Base-by-base conservation (phyloP, 345 rosid species). In the Hypericum androsaemum region DNA sequence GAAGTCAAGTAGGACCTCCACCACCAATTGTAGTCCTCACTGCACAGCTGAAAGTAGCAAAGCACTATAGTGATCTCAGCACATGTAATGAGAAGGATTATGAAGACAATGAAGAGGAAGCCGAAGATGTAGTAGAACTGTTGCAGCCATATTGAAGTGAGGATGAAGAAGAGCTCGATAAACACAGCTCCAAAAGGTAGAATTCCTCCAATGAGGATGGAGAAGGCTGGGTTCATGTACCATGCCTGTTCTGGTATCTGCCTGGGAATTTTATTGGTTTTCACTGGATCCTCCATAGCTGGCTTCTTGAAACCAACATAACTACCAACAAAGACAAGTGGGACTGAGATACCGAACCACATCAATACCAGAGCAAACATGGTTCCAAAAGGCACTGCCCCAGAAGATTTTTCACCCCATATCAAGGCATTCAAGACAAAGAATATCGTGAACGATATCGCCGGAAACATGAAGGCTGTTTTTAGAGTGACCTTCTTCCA, bases 21-120 rank as follows among this genome's bases (percentile, higher is more conserved):
- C 97, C 97, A 89, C 97, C 95, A 86, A 1, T 67, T 73, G 59
- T 89, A 89, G 66, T 89, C 95, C 78, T 89, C 97, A 39, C 95
- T 79, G 61, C 97, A 89, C 7, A 86, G 80, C 52, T 89, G 97
- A 76, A 89, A 89, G 71, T 89, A 89, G 79, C 94, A 89, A 37
- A 86, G 94, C 40, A 89, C 96, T 3, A 89, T 47, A 0, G 90
- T 82, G 80, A 84, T 89, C 77, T 86, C 97, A 0, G 95, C 95
- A 38, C 97, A 89, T 0, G 94, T 89, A 56, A 89, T 56, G 12
- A 89, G 53, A 47, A 89, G 79, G 44, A 89, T 89, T 59, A 74
- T 8, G 62, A 89, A 89, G 59, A 89, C 94, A 0, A 84, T 73
- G 77, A 89, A 87, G 54, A 89, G 80, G 81, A 89, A 86, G 12